These are phyloP conservation scores for Graphium sp. DNA, from an alignment of 2,329 filamentous ascomycete genomes.

Conservation along the genomic window DNA sequence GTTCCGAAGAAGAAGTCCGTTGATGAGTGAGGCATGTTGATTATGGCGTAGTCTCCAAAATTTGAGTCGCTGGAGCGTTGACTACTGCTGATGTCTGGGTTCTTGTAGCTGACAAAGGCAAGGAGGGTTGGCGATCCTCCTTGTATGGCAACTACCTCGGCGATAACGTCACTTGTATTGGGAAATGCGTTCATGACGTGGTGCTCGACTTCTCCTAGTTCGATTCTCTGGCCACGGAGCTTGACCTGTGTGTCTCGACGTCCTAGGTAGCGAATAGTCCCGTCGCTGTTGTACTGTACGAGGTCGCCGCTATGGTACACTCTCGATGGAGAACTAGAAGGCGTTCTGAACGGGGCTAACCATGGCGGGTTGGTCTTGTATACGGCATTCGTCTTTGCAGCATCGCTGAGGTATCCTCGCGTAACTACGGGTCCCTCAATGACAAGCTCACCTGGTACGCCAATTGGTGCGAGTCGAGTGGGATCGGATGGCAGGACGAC, in stretches of 20 bases:
- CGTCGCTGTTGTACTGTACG: constrained; percentile 7
- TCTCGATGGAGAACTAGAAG: constrained; percentile 10
- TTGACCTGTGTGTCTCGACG: constrained; percentile 47
- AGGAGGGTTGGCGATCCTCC: no score
- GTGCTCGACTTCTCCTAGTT: constrained; percentile 65
- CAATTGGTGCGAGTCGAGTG: constrained; percentile 12
- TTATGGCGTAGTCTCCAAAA: no score
- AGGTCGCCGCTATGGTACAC: constrained; percentile 9
- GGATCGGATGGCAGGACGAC: constrained; percentile 13
- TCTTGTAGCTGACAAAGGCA: no score
- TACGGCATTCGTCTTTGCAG: constrained; percentile 22
- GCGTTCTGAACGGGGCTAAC: constrained; percentile 11
- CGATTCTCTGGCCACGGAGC: constrained; percentile 66
- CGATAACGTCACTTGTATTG: no score
- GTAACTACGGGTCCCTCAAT: constrained; percentile 26
- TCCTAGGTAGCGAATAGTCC: constrained; percentile 37
- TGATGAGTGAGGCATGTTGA: no score
- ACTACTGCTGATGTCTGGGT: no score
- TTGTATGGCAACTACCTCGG: no score
- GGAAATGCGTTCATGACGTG: constrained; percentile 22
- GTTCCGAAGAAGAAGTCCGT: no score
- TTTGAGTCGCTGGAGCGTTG: no score
- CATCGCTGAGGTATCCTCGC: constrained; percentile 28
- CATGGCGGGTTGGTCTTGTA: constrained; percentile 19
- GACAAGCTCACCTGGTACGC: constrained; percentile 16